Evolutionary conservation across 805 yeast genomes (phyloP), one percentile per base, ranked within the genome.

Genomic region (Schwanniomyces sp.): DNA sequence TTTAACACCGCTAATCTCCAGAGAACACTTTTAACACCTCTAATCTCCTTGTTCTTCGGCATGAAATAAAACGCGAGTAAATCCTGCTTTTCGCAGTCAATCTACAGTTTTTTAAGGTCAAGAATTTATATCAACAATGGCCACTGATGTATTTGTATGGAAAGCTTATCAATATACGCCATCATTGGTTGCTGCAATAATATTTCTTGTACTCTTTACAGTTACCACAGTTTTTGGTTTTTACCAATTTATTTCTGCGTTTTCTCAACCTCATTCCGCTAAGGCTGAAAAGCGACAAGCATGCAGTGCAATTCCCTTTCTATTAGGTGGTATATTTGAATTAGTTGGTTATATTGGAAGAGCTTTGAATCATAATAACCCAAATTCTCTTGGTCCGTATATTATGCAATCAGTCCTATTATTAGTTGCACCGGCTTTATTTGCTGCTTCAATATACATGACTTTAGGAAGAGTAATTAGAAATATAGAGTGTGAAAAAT

Each of bases 391-490:
- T 12, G 32, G 36, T 3, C 58, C 66, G 1, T 66, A 55, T 46
- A 47, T 60, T 36, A 50, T 58, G 5, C 68, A 66, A 49, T 37
- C 59, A 1, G 47, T 62, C 16, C 49, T 61, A 10, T 37, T 66
- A 32, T 51, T 65, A 34, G 50, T 66, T 28, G 66, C 69, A 0
- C 71, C 72, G 3, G 55, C 69, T 1, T 52, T 66, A 11, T 56
- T 58, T 42, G 64, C 68, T 2, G 70, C 66, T 1, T 47, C 67
- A 1, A 59, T 65, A 21, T 67, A 67, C 45, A 63, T 66, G 68
- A 11, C 56, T 3, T 61, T 66, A 43, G 69, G 64, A 12, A 48
- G 60, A 45, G 34, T 66, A 27, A 49, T 62, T 5, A 47, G 36
- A 25, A 34, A 47, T 7, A 40, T 63, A 46, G 48, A 47, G 21